These are phyloP conservation scores for Candida montana DNA, from an alignment of 805 yeast species.

Conservation along the genomic window DNA sequence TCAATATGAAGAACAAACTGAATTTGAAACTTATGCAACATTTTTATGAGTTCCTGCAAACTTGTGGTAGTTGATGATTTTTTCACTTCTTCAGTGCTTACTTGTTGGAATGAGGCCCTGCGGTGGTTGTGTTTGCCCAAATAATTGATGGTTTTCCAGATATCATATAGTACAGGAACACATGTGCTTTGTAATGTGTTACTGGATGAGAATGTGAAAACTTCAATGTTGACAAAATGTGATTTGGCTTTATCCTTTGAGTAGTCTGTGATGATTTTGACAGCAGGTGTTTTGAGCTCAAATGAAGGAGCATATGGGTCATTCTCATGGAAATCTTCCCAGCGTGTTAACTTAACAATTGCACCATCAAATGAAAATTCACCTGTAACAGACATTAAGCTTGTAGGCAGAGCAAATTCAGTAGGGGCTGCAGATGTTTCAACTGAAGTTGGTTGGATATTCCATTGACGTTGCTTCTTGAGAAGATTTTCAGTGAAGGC, in stretches of 20 bases:
- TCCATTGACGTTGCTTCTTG: neutral
- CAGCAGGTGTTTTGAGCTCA: slow-evolving; percentile 69
- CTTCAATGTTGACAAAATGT: slow-evolving; percentile 45
- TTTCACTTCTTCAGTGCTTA: slow-evolving; percentile 5
- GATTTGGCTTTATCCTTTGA: slow-evolving; percentile 35
- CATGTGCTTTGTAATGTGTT: slow-evolving; percentile 69
- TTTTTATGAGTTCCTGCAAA: slow-evolving; percentile 32
- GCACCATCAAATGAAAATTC: slow-evolving; percentile 66
- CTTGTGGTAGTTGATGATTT: slow-evolving; percentile 6
- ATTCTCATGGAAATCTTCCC: slow-evolving; percentile 34
- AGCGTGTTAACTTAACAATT: slow-evolving; percentile 37
- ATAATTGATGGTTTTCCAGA: slow-evolving; percentile 43
- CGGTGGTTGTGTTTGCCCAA: slow-evolving; percentile 34
- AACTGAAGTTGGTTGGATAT: neutral
- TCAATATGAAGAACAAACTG: slow-evolving; percentile 61
- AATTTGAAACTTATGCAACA: slow-evolving; percentile 54
- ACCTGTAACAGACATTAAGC: slow-evolving; percentile 40
- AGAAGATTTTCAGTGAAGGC: slow-evolving; percentile 35
- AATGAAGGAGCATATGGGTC: slow-evolving; percentile 40
- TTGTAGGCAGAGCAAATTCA: slow-evolving; percentile 17
- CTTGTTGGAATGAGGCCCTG: neutral
- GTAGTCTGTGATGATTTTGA: slow-evolving; percentile 54
- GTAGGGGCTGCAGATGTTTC: slow-evolving; percentile 7
- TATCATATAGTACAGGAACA: slow-evolving; percentile 68
- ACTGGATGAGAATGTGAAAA: slow-evolving; percentile 61